Conservation (phyloP, 257 asterid species). For the Scutellaria minor region DNA sequence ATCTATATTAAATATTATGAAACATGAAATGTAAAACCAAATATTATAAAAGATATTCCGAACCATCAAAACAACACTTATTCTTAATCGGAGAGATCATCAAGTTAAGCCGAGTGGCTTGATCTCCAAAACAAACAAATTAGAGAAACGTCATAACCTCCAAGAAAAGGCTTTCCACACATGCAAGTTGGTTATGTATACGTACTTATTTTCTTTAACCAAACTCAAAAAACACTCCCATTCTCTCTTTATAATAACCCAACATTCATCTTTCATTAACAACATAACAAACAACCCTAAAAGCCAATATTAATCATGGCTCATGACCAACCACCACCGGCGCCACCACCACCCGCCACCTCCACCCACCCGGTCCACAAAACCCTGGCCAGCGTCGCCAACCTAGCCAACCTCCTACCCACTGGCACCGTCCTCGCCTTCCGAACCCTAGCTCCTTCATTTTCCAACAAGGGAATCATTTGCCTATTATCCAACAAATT, state of each 20-base stretch:
- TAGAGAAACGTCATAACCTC: too few relatives aligned
- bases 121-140: too few relatives aligned
- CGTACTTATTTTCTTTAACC: too few relatives aligned
- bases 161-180: too few relatives aligned
- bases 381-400: constrained; percentile 62
- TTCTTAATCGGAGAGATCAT: too few relatives aligned
- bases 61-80: too few relatives aligned
- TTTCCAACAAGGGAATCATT: constrained; percentile 52
- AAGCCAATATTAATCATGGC: neutral
- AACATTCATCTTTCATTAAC: neutral
- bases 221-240: too few relatives aligned
- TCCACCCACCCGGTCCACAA: constrained; percentile 39
- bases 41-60: too few relatives aligned
- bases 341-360: neutral
- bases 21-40: too few relatives aligned
- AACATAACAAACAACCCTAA: neutral
- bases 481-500: constrained; percentile 50
- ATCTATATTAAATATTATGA: too few relatives aligned
- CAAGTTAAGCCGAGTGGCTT: too few relatives aligned
- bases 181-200: too few relatives aligned
- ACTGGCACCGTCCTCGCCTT: constrained; percentile 72
- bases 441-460: constrained; percentile 57
- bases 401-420: constrained; percentile 72
- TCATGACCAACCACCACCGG: neutral
- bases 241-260: neutral